Base-by-base conservation (phyloP, 257 asterid species). In the Salvia miltiorrhiza region DNA sequence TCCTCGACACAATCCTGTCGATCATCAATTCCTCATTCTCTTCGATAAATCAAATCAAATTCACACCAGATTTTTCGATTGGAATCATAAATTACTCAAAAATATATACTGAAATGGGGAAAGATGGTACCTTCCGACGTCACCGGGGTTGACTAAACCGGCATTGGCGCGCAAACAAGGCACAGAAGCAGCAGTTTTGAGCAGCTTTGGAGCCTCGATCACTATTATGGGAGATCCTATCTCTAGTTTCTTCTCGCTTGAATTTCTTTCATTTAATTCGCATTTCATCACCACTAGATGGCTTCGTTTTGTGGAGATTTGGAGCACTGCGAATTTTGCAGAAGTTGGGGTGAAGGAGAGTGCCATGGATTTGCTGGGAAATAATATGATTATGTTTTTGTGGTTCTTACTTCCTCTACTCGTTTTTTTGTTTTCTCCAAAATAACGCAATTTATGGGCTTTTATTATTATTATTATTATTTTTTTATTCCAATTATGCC, bases 101-200 rank as follows among this genome's bases (percentile, higher is more conserved):
- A 7, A 30, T 5, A 7, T 35, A 33, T 0, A 12, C 3, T 45
- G 10, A 45, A 49, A 9, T 4, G 5, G 24, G 14, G 24, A 4
- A 33, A 24, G 4, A 16, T 1, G 0, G 37, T 71, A 90, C 97
- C 93, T 85, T 40, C 97, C 97, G 0, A 91, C 97, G 24, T 91
- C 96, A 1, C 96, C 95, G 14, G 96, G 95, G 59, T 89, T 91
- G 50, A 91, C 88, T 63, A 87, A 66, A 11, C 88, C 97, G 12
- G 77, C 45, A 17, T 89, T 91, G n/a, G 78, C 60, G 58, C 95
- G 88, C 62, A 91, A 84, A 48, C 97, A 91, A 39, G 97, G 97
- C 21, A 91, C 80, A 26, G 96, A 84, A 60, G 91, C 89, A 12
- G 97, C 97, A 1, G 97, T 91, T 77, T 91, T 89, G 19, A 89